Evolutionary conservation across 2,329 filamentous ascomycete genomes (phyloP).

Genomic region (Tothia fuscella): DNA sequence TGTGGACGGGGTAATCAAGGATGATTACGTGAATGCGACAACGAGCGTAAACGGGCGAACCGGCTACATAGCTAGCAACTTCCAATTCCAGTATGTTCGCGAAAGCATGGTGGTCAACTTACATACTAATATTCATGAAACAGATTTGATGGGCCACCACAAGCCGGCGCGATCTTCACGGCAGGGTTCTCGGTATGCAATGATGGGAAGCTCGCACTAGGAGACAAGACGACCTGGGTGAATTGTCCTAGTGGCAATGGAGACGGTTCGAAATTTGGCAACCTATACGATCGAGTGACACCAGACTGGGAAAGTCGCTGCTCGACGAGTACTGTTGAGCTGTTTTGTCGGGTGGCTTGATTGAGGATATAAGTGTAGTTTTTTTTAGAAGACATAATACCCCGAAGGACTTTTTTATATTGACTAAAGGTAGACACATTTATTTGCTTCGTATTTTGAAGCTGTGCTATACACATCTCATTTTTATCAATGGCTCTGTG

Average conservation of each 20-base stretch:
- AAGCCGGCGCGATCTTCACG: slow-evolving; percentile 61
- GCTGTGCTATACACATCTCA: too few relatives aligned
- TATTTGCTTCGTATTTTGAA: too few relatives aligned
- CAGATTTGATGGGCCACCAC: slow-evolving; percentile 33
- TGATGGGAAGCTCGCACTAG: slow-evolving; percentile 59
- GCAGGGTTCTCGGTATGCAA: slow-evolving; percentile 60
- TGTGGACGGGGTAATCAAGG: slow-evolving; percentile 50
- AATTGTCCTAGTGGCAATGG: slow-evolving; percentile 58
- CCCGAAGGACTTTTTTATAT: too few relatives aligned
- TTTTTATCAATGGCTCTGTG: too few relatives aligned
- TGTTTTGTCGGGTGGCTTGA: too few relatives aligned
- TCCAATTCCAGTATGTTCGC: slow-evolving; percentile 38
- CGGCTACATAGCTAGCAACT: slow-evolving; percentile 70
- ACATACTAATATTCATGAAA: too few relatives aligned
- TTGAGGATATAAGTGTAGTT: too few relatives aligned
- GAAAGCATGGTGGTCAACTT: background rate
- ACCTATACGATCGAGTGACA: slow-evolving; percentile 78
- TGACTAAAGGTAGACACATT: too few relatives aligned
- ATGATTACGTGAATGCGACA: too few relatives aligned
- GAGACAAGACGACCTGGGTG: slow-evolving; percentile 56
- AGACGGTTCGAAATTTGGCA: too few relatives aligned
- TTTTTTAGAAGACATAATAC: too few relatives aligned
- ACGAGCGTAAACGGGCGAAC: slow-evolving; percentile 54
- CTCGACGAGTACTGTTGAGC: background rate
- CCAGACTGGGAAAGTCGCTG: slow-evolving; percentile 24